phyloP scores from a whole-genome alignment of 2,329 filamentous ascomycete genomes.

The Nemania sp. region DNA sequence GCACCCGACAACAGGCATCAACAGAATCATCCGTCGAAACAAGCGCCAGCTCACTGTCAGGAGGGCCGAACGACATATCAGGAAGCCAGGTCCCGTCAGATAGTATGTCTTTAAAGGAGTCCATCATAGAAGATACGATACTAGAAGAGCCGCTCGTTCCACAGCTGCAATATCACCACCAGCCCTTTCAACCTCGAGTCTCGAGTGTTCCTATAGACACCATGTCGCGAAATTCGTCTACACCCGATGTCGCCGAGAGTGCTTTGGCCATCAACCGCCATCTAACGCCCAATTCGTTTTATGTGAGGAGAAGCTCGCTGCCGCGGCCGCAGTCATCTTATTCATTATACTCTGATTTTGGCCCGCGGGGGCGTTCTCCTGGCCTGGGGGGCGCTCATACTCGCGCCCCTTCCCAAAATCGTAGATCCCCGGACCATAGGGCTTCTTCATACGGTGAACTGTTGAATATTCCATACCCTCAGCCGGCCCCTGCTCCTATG shows the following conservation, averaged over 20 bases:
- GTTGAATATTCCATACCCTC: constrained; percentile 79
- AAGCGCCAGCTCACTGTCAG: constrained; percentile 68
- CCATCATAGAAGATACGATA: constrained; percentile 60
- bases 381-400: constrained; percentile 56
- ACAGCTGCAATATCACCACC: constrained; percentile 72
- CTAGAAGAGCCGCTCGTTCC: constrained; percentile 62
- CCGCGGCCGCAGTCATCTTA: constrained; percentile 81
- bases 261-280: constrained; percentile 68
- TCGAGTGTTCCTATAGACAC: constrained; percentile 58
- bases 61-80: constrained; percentile 59
- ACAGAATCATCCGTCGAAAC: constrained; percentile 66
- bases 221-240: constrained; percentile 61
- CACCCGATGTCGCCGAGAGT: constrained; percentile 64
- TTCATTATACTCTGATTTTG: constrained; percentile 78
- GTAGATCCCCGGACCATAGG: constrained; percentile 67
- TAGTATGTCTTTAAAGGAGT: constrained; percentile 64
- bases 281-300: constrained; percentile 69
- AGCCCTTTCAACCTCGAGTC: constrained; percentile 58
- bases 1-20: constrained; percentile 63
- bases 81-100: constrained; percentile 57
- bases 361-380: constrained; percentile 72
- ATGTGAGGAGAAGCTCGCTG: constrained; percentile 68
- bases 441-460: constrained; percentile 69
- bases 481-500: constrained; percentile 76
- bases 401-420: constrained; percentile 64